Evolutionary conservation across 1,284 basidiomycete species (phyloP), one percentile per base, ranked within the genome.

Genomic region (Malassezia arunalokei): DNA sequence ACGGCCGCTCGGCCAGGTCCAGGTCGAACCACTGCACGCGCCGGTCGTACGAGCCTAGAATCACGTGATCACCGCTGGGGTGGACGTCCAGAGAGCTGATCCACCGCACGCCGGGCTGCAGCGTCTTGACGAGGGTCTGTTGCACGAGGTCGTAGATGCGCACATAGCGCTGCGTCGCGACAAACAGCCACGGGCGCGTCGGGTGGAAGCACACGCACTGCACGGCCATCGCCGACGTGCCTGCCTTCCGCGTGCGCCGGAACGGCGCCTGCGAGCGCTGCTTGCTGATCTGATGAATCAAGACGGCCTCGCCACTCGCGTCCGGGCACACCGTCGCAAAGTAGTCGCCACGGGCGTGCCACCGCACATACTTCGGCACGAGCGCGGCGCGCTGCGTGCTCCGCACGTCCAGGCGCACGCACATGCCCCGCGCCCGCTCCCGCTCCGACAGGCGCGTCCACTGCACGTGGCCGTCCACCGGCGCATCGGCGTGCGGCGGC

Each of bases 1-100:
- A 98, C 1, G 94, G 94, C 73, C 92, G 90, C 63, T 86, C 84
- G 65, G 84, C 86, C 49, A 98, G 81, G 70, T 98, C 94, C 55
- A 98, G 78, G 77, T 99, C 94, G 75, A 98, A 98, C 94, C 94
- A 99, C 68, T 87, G 90, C 14, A 98, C 77, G 75, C 95, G 92
- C 64, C 87, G 85, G 77, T 99, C 94, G 76, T 98, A 98, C 47
- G 86, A 86, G 56, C 94, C 94, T 40, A 99, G 86, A 61, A 99
- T 86, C 57, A 99, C 77, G 77, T 99, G 90, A 69, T 96, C 90
- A 3, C 73, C 71, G 11, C 50, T 35, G 6, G 92, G 87, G 75
- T 99, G 94, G 17, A 99, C 81, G 73, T 95, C 90, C 81, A 99
- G 83, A 8, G 82, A 86, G 31, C 88, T 92, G 69, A 99, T 95